Evolutionary conservation across 179 eudicot species (phyloP), one percentile per base, ranked within the genome.

Genomic region (Corrigiola litoralis): DNA sequence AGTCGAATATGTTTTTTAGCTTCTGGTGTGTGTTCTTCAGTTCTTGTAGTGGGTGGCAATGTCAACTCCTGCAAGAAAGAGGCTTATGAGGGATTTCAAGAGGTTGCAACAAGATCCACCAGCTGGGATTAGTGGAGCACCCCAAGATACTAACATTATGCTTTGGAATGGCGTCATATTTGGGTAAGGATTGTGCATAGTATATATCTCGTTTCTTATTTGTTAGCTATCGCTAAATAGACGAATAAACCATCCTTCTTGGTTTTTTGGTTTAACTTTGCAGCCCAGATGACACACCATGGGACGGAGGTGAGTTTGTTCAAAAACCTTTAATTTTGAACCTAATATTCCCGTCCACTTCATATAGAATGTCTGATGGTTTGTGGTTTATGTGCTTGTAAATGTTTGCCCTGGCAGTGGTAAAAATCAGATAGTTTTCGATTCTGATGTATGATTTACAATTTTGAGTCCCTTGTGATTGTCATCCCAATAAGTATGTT

Each of bases 151-250:
- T 72, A 89, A 86, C 75, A 89, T 89, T 1, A 86, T 89, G 92
- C 82, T 86, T 21, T 89, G 96, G 92, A 86, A 89, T 72, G 92
- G 90, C 70, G 90, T 89, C 38, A 89, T 89, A 70, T 89, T 89
- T 79, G 96, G 96, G 96, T 86, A 77, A 34, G 58, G 47, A 2
- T 25, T 7, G 51, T 21, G 18, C 17, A 16, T 42, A 3, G 13
- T 33, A 5, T 41, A 20, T 42, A 23, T 52, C 46, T 61, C 44
- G 1, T 33, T n/a, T 47, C 21, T 17, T 24, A 27, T 36, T 2
- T 41, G 29, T 3, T 42, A 66, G 44, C 50, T 42, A 25, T 27
- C 6, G 37, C 41, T 21, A 33, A 21, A 7, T 23, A 13, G 50
- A 31, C 23, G 24, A 28, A 31, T 69, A 6, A 66, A 28, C 42